Evolutionary conservation across 192 early-diverging fungal species (phyloP).

Genomic region (Coemansia sp.): DNA sequence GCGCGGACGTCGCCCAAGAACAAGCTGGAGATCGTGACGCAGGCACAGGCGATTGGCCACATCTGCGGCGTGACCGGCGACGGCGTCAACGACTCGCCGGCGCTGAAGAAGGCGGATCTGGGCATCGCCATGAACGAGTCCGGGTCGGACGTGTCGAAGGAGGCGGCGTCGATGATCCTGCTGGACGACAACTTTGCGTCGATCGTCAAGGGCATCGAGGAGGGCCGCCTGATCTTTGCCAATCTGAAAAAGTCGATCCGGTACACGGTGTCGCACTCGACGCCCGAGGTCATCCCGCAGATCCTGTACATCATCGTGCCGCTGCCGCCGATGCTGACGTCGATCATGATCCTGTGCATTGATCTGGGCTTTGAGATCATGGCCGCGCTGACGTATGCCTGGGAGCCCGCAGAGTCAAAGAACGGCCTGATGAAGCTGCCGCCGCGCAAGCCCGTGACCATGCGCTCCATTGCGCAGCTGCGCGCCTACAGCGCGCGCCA

Average conservation of each 20-base stretch:
- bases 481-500: slow-evolving; percentile 58
- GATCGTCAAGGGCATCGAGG: slow-evolving; percentile 87
- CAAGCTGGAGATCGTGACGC: slow-evolving; percentile 96
- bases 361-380: slow-evolving; percentile 96
- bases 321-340: slow-evolving; percentile 74
- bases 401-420: slow-evolving; percentile 81
- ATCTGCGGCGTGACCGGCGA: slow-evolving; percentile 98
- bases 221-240: slow-evolving; percentile 92
- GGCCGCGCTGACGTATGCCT: slow-evolving; percentile 84
- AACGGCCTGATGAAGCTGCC: slow-evolving; percentile 82
- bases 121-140: slow-evolving; percentile 97
- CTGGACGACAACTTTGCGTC: slow-evolving; percentile 99
- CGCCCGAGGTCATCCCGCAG: slow-evolving; percentile 85
- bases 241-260: slow-evolving; percentile 95
- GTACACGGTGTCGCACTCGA: slow-evolving; percentile 90
- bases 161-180: slow-evolving; percentile 95
- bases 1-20: slow-evolving; percentile 95
- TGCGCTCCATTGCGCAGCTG: slow-evolving; percentile 69
- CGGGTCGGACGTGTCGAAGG: slow-evolving; percentile 95
- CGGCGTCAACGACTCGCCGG: slow-evolving; percentile 96
- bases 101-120: slow-evolving; percentile 94
- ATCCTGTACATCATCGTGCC: slow-evolving; percentile 86
- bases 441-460: slow-evolving; percentile 87
- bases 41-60: slow-evolving; percentile 87
- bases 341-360: slow-evolving; percentile 86